phyloP scores from a whole-genome alignment of 2,329 filamentous ascomycete genomes.

The Monilinia aucupariae region DNA sequence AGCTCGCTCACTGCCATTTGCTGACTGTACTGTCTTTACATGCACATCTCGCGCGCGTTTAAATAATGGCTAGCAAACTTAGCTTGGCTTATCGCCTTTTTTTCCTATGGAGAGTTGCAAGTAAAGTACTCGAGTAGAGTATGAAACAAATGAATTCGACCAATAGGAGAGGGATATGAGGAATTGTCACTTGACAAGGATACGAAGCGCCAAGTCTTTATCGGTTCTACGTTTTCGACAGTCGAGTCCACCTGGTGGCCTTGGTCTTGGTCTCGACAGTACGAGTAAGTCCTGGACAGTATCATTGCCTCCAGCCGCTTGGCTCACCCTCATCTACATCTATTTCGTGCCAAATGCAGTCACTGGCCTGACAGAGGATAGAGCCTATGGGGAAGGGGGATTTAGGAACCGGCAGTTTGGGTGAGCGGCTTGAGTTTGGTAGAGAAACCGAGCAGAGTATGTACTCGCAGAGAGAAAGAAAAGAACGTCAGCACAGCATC shows the following conservation, averaged over 20 bases:
- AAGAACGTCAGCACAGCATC: too few relatives aligned
- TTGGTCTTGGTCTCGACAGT: too few relatives aligned
- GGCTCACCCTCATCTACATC: too few relatives aligned
- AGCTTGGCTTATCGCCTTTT: neutral
- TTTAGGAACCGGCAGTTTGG: conserved; percentile 11
- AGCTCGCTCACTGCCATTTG: conserved; percentile 3
- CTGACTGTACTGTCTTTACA: conserved; percentile 8
- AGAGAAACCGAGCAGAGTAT: too few relatives aligned
- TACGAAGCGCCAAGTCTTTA: neutral
- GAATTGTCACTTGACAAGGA: neutral
- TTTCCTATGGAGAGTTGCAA: neutral
- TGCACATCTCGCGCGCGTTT: conserved; percentile 14
- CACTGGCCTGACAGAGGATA: too few relatives aligned
- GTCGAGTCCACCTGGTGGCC: too few relatives aligned
- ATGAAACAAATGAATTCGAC: neutral
- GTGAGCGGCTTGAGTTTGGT: neutral
- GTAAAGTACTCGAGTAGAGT: too few relatives aligned
- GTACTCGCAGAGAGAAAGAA: too few relatives aligned
- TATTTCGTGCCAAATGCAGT: neutral
- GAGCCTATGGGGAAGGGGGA: neutral
- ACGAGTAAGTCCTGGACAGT: too few relatives aligned
- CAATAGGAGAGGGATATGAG: neutral
- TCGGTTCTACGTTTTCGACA: neutral
- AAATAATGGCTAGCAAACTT: neutral
- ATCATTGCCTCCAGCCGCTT: too few relatives aligned